These are phyloP conservation scores for Acacia confusa DNA, from an alignment of 306 rosid genomes.

Conservation along the genomic window DNA sequence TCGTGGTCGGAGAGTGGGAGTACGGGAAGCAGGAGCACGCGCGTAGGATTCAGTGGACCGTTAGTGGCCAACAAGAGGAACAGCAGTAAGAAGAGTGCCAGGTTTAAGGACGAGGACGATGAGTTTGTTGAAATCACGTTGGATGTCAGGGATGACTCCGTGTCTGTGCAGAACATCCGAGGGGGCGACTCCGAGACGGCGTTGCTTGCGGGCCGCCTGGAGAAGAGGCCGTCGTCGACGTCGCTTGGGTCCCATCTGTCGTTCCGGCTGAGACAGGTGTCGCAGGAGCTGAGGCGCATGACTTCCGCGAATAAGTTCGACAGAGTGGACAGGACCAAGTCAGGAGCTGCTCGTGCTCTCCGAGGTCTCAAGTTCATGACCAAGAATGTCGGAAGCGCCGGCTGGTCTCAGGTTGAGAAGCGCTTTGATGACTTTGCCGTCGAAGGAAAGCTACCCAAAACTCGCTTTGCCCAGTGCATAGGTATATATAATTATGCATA, in stretches of 20 bases:
- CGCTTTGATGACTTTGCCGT: slow-evolving; percentile 59
- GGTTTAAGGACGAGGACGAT: slow-evolving; percentile 44
- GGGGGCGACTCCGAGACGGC: slow-evolving; percentile 75
- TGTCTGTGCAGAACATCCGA: slow-evolving; percentile 63
- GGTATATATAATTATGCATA: slow-evolving; percentile 36
- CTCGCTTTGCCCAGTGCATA: slow-evolving; percentile 69
- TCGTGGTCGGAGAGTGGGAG: slow-evolving; percentile 67
- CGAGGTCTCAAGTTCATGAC: slow-evolving; percentile 75
- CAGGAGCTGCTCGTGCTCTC: slow-evolving; percentile 74
- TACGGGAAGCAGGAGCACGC: slow-evolving; percentile 38
- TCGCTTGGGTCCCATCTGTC: slow-evolving; percentile 57
- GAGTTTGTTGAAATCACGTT: slow-evolving; percentile 81
- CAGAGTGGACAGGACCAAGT: slow-evolving; percentile 53
- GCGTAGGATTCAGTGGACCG: slow-evolving; percentile 64
- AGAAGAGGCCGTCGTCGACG: slow-evolving; percentile 36
- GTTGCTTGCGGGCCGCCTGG: slow-evolving; percentile 51
- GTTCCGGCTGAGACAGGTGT: slow-evolving; percentile 55
- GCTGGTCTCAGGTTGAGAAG: slow-evolving; percentile 64
- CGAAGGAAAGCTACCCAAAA: slow-evolving; percentile 56
- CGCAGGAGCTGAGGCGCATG: slow-evolving; percentile 79
- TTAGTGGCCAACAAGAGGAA: slow-evolving; percentile 38
- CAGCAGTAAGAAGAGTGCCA: slow-evolving; percentile 55
- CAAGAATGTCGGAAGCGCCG: slow-evolving; percentile 56
- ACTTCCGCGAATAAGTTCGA: slow-evolving; percentile 55
- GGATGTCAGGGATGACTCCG: slow-evolving; percentile 66